phyloP scores from a whole-genome alignment of 371 early-diverging fungal genomes.

The Mortierella sp. region DNA sequence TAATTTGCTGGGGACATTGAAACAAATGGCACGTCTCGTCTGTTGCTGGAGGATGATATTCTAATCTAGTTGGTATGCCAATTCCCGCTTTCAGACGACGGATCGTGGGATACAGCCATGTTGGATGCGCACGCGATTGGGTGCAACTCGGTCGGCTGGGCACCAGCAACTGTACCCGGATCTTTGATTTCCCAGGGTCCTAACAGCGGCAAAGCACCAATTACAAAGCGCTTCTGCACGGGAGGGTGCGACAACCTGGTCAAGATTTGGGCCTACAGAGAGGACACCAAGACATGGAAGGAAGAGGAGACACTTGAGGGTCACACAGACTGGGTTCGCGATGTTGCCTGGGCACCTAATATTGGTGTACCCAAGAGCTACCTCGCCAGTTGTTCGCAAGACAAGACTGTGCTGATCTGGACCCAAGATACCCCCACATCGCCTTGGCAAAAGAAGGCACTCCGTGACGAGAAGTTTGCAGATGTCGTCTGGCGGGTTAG shows the following conservation, averaged over 20 bases:
- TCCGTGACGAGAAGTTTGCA: slow-evolving; percentile 85
- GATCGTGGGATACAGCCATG: slow-evolving; percentile 79
- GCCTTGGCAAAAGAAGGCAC: slow-evolving; percentile 79
- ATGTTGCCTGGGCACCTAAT: slow-evolving; percentile 97
- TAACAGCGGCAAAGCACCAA: slow-evolving; percentile 69
- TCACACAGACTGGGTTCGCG: slow-evolving; percentile 98
- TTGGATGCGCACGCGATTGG: slow-evolving; percentile 94
- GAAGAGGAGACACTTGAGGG: slow-evolving; percentile 87
- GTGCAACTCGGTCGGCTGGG: slow-evolving; percentile 95
- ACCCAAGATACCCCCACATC: slow-evolving; percentile 81
- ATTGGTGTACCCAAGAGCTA: slow-evolving; percentile 91
- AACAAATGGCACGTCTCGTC: too few species aligned
- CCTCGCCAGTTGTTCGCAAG: slow-evolving; percentile 96
- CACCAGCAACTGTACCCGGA: slow-evolving; percentile 89
- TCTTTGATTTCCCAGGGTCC: slow-evolving; percentile 73
- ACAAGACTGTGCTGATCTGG: slow-evolving; percentile 97
- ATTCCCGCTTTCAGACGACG: slow-evolving; percentile 69
- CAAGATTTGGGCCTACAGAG: slow-evolving; percentile 92
- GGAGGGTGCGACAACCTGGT: slow-evolving; percentile 97
- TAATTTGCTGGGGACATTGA: too few species aligned
- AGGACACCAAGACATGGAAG: slow-evolving; percentile 81
- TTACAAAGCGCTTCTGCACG: slow-evolving; percentile 86
- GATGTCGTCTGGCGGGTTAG: slow-evolving; percentile 98
- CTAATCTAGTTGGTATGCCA: not conserved
- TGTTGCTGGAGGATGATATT: too few species aligned